phyloP scores from a whole-genome alignment of 768 basidiomycete genomes.

The Tricholoma furcatifolium region DNA sequence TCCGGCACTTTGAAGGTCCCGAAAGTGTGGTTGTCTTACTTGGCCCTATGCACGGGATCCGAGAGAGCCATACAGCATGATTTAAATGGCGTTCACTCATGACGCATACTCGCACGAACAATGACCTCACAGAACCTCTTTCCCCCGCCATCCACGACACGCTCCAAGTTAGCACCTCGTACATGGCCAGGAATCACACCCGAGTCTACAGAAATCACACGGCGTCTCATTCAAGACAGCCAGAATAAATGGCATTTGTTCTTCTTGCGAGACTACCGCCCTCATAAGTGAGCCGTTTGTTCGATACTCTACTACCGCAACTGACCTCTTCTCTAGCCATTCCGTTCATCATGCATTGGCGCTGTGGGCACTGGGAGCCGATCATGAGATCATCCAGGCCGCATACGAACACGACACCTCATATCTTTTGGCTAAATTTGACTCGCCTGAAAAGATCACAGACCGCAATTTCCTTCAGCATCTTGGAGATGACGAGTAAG shows the following conservation, averaged over 20 bases:
- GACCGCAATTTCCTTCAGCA: slow-evolving; percentile 48
- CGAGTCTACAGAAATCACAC: slow-evolving; percentile 28
- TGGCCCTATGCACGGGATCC: no score
- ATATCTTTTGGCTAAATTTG: slow-evolving; percentile 31
- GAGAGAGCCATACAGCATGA: no score
- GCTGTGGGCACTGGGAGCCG: slow-evolving; percentile 24
- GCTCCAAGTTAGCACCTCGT: slow-evolving; percentile 22
- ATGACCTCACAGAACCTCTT: slow-evolving; percentile 22
- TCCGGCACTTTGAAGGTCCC: no score
- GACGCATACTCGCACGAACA: neutral
- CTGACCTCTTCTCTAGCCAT: slow-evolving; percentile 17
- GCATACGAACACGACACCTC: slow-evolving; percentile 31
- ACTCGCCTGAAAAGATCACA: slow-evolving; percentile 42
- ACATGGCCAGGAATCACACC: slow-evolving; percentile 33
- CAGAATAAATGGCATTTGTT: slow-evolving; percentile 48
- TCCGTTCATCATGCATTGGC: slow-evolving; percentile 23
- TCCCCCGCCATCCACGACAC: slow-evolving; percentile 25
- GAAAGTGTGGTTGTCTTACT: no score
- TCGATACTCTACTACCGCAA: neutral
- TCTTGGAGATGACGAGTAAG: slow-evolving; percentile 54
- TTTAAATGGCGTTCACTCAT: no score
- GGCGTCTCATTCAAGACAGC: slow-evolving; percentile 43
- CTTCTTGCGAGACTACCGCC: slow-evolving; percentile 36
- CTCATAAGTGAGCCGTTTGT: slow-evolving; percentile 45
- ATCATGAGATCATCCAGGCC: slow-evolving; percentile 26